These are phyloP conservation scores for Brassica hybrid DNA, from an alignment of 441 rosid species.

Conservation along the genomic window DNA sequence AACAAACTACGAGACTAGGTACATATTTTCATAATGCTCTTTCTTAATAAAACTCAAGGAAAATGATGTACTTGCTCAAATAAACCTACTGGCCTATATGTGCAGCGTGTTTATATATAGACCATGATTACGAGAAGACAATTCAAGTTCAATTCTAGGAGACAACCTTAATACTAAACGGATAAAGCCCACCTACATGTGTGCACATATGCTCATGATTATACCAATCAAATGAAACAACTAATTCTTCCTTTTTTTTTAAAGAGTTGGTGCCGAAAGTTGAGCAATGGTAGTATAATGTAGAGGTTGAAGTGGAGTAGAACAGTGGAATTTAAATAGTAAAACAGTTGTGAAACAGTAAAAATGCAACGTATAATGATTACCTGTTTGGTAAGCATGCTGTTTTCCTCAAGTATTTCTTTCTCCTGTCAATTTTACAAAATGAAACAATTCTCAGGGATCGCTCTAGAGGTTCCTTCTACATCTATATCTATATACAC, in stretches of 20 bases:
- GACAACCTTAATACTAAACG: slow-evolving; percentile 44
- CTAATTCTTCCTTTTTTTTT: background rate
- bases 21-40: background rate
- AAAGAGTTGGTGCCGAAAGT: slow-evolving; percentile 44
- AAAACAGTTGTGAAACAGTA: slow-evolving; percentile 34
- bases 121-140: slow-evolving; percentile 29
- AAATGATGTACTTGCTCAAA: background rate
- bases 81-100: background rate
- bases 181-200: slow-evolving; percentile 28
- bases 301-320: slow-evolving; percentile 42
- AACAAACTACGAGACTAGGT: background rate
- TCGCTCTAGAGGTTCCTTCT: background rate
- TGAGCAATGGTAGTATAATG: slow-evolving; percentile 24
- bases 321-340: slow-evolving; percentile 33
- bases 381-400: slow-evolving; percentile 82
- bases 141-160: slow-evolving; percentile 29
- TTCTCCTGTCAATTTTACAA: slow-evolving; percentile 64
- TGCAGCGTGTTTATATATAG: slow-evolving; percentile 12
- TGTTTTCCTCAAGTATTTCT: slow-evolving; percentile 78
- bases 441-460: slow-evolving; percentile 8
- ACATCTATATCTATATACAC: background rate
- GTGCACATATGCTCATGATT: slow-evolving; percentile 31
- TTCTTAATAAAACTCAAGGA: slow-evolving; percentile 5
- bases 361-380: slow-evolving; percentile 24
- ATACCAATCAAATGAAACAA: slow-evolving; percentile 33